These are phyloP conservation scores for Phytophthora citricola DNA, from an alignment of 352 stramenopile species.

Conservation along the genomic window DNA sequence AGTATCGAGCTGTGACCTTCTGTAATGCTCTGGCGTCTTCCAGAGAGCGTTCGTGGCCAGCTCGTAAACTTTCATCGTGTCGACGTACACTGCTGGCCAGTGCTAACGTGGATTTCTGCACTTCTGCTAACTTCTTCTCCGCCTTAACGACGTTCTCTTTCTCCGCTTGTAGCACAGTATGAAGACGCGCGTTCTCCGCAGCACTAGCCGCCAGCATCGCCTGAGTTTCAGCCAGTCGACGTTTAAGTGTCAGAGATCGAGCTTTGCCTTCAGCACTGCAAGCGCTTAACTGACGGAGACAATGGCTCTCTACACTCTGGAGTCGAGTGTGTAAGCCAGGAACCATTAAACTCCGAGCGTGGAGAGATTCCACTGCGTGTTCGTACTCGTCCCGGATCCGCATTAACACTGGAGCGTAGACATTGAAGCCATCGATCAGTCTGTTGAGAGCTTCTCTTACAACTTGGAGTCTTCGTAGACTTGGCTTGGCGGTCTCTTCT, in stretches of 20 bases:
- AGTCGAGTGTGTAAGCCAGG: constrained; percentile 59
- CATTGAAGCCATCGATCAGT: constrained; percentile 65
- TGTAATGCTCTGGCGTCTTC: constrained; percentile 58
- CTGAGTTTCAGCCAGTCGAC: constrained; percentile 64
- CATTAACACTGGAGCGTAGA: constrained; percentile 70
- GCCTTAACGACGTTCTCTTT: constrained; percentile 35
- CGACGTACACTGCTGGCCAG: constrained; percentile 72
- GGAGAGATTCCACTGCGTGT: constrained; percentile 35
- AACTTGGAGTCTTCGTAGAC: constrained; percentile 58
- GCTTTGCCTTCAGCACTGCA: constrained; percentile 52
- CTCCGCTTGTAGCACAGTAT: constrained; percentile 36
- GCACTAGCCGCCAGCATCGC: constrained; percentile 56
- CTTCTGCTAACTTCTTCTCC: constrained; percentile 46
- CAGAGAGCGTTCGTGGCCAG: constrained; percentile 58
- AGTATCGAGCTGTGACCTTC: constrained; percentile 67
- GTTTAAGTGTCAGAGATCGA: constrained; percentile 45
- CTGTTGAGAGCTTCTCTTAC: constrained; percentile 60
- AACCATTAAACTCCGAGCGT: constrained; percentile 48
- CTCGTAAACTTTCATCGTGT: constrained; percentile 79
- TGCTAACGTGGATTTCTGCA: constrained; percentile 58
- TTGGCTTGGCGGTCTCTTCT: constrained; percentile 16
- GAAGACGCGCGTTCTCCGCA: constrained; percentile 48
- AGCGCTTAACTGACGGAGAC: constrained; percentile 60
- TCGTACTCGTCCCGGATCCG: constrained; percentile 77
- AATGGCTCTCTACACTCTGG: constrained; percentile 67